phyloP scores from a whole-genome alignment of 108 stramenopile genomes.

The Skeletonema potamos region DNA sequence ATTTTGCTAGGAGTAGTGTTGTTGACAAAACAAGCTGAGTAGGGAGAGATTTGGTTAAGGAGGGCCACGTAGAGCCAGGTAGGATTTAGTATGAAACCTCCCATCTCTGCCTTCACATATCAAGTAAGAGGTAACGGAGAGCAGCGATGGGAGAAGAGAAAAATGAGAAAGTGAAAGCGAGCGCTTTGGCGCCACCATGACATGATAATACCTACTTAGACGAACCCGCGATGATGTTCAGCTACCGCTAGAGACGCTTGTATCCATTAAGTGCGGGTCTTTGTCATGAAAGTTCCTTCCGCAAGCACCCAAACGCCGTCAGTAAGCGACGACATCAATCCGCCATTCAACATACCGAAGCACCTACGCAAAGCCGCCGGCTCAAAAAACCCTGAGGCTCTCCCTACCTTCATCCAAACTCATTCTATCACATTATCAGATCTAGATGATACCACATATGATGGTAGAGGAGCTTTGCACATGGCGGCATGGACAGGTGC shows the following conservation, averaged over 20 bases:
- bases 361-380: constrained; percentile 31
- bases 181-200: too few relatives aligned
- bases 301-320: background rate
- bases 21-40: background rate
- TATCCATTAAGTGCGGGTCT: too few relatives aligned
- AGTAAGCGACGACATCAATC: background rate
- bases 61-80: background rate
- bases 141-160: background rate
- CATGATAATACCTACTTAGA: too few relatives aligned
- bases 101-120: background rate
- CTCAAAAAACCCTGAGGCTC: constrained; percentile 12
- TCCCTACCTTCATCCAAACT: constrained; percentile 20
- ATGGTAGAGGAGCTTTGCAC: constrained; percentile 67
- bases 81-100: background rate
- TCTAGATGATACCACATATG: constrained; percentile 22
- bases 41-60: background rate
- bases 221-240: too few relatives aligned
- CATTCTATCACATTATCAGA: constrained; percentile 5
- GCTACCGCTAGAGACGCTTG: too few relatives aligned
- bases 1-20: background rate
- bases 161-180: background rate
- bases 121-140: background rate
- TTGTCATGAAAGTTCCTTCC: background rate
- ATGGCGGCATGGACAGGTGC: constrained; percentile 79
- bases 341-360: constrained; percentile 10